phyloP scores from a whole-genome alignment of 805 yeast species.

The Candida yuanshanica region DNA sequence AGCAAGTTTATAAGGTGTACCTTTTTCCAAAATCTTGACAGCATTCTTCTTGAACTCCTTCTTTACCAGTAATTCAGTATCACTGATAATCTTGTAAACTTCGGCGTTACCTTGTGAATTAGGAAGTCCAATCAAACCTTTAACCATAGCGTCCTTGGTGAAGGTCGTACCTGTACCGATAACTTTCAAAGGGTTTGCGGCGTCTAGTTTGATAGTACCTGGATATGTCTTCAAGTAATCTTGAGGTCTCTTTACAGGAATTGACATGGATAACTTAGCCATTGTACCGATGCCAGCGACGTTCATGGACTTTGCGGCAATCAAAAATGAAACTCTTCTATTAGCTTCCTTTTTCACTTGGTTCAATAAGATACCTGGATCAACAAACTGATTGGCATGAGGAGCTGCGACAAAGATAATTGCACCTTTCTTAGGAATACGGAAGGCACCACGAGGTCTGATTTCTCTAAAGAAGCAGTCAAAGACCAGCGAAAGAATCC shows the following conservation, averaged over 20 bases:
- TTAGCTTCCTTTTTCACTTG: constrained; percentile 65
- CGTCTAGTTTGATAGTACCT: constrained; percentile 59
- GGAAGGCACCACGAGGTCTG: constrained; percentile 80
- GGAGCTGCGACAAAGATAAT: constrained; percentile 94
- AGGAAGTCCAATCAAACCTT: constrained; percentile 74
- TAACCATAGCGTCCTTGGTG: constrained; percentile 45
- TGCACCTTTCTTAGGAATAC: constrained; percentile 67
- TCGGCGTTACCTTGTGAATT: constrained; percentile 72
- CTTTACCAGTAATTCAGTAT: constrained; percentile 60
- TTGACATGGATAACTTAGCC: constrained; percentile 71
- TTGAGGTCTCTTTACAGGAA: constrained; percentile 91
- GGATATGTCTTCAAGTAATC: constrained; percentile 66
- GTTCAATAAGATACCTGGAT: constrained; percentile 76
- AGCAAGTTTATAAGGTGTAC: constrained; percentile 65
- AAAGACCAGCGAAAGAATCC: constrained; percentile 44
- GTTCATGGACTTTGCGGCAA: constrained; percentile 75
- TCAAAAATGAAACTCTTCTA: constrained; percentile 71
- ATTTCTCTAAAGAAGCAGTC: constrained; percentile 84
- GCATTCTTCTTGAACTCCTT: constrained; percentile 62
- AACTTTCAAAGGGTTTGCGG: constrained; percentile 47
- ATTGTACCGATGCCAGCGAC: constrained; percentile 66
- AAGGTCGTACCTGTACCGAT: constrained; percentile 67
- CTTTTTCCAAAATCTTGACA: constrained; percentile 38
- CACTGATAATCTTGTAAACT: constrained; percentile 60
- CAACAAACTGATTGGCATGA: constrained; percentile 88